Conservation (phyloP, 176 grass and related monocot species). For the Poa pratensis region DNA sequence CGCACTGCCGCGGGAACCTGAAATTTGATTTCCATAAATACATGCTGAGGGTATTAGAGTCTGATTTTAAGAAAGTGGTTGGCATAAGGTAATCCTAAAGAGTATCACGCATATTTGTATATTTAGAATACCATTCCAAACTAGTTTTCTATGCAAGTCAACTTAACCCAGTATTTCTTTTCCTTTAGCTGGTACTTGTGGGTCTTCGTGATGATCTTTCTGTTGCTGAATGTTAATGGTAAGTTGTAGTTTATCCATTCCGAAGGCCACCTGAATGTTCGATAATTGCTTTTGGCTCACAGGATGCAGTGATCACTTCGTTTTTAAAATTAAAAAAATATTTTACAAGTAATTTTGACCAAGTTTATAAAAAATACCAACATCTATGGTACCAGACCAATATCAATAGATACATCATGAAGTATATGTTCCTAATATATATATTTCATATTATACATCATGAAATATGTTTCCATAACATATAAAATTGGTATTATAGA, state of each 20-base stretch:
- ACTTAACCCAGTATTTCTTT: not conserved
- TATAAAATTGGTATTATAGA: no score
- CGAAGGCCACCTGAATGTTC: not conserved
- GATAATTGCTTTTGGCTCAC: not conserved
- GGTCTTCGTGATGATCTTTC: conserved; percentile 88
- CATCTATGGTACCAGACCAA: no score
- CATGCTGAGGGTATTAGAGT: conserved; percentile 88
- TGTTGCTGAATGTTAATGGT: conserved; percentile 95
- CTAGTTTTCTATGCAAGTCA: not conserved
- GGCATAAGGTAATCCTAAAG: conserved; percentile 77
- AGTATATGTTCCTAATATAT: no score
- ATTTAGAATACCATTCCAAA: not conserved
- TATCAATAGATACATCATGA: no score
- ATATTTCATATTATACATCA: no score
- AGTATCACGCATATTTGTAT: not conserved
- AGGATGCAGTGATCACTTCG: not conserved
- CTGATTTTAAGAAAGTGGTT: conserved; percentile 96
- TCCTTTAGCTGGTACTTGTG: conserved; percentile 88
- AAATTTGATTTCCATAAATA: conserved; percentile 97
- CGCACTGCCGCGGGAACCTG: conserved; percentile 66
- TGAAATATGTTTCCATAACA: no score
- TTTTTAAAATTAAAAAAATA: no score
- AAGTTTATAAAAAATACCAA: no score
- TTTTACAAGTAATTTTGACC: no score
- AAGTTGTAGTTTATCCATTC: conserved; percentile 35